Base-by-base conservation (phyloP, 192 early-diverging fungal species). In the Coemansia sp. region DNA sequence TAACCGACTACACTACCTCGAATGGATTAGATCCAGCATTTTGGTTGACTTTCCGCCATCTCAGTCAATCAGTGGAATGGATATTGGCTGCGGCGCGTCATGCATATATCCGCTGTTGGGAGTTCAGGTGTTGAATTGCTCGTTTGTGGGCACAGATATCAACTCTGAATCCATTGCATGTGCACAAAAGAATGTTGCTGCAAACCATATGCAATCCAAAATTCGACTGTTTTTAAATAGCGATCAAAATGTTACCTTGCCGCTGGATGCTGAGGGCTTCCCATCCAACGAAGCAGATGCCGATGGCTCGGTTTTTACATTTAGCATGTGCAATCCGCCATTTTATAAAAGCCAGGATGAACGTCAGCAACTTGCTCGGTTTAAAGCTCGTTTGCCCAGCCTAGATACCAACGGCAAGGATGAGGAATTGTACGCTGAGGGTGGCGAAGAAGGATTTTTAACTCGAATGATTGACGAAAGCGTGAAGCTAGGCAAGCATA, bases 301-400 rank as follows among this genome's bases (percentile, higher is more conserved):
- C 1, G 57, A 60, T 16, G 63, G 52, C 16, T 41, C 46, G 54
- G 56, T 31, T 19, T 63, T 84, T 54, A 50, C 78, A 20, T 94
- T 96, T 52, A 83, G 82, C 36, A 92, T 96, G 89, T 94, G 91
- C 65, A 96, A 96, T 57, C 94, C 92, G 30, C 94, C 94, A 30
- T 96, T 94, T 58, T 96, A 90, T 55, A 72, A 57, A 9, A 80
- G 72, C 55, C 54, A 59, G 6, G 70, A 76, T 16, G 86, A 93
- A 35, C 82, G 87, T 10, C 53, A 78, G 16, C 61, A 62, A 11
- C 70, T 83, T 2, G 46, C 70, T 1, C 55, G 68, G 0, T 54
- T 41, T n/a, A 95, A 95, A 48, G 57, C 62, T 0, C 48, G 55
- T 0, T 40, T 50, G 21, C 83, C 92, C 1, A 68, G 63, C 1